Evolutionary conservation across 768 basidiomycete genomes (phyloP).

Genomic region (Austroboletus eburneus): DNA sequence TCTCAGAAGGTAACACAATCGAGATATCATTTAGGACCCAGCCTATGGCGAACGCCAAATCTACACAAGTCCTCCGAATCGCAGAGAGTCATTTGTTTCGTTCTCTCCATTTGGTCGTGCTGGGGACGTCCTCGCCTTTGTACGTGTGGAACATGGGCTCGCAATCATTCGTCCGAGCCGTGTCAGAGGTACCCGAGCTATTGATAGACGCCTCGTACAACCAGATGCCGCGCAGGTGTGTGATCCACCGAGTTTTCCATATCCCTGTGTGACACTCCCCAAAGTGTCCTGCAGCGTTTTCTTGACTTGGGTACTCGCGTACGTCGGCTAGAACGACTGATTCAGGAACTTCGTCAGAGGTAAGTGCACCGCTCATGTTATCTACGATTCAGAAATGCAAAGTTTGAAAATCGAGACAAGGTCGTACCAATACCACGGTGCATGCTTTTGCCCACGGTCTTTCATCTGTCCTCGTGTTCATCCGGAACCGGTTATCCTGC

Average conservation of each 20-base stretch:
- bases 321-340: constrained; percentile 59
- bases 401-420: constrained; percentile 32
- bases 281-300: constrained; percentile 59
- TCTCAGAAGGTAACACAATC: background rate
- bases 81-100: constrained; percentile 45
- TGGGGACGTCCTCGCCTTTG: constrained; percentile 65
- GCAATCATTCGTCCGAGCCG: constrained; percentile 55
- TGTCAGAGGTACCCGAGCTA: constrained; percentile 32
- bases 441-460: constrained; percentile 67
- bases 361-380: constrained; percentile 23
- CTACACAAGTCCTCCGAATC: constrained; percentile 40
- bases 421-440: constrained; percentile 48
- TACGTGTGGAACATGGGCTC: constrained; percentile 55
- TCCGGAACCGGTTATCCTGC: constrained; percentile 44
- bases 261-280: background rate
- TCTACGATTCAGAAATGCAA: constrained; percentile 4
- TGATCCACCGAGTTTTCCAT: constrained; percentile 2
- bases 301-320: constrained; percentile 62
- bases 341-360: constrained; percentile 47
- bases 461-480: constrained; percentile 47
- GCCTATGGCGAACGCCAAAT: constrained; percentile 37
- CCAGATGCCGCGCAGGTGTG: constrained; percentile 53
- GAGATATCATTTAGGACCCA: constrained; percentile 39
- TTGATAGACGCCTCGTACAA: constrained; percentile 57
- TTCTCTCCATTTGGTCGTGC: constrained; percentile 51